A percentile compares a stretch with the other conserved stretches of the same genome.
Conservation (phyloP, 2,329 filamentous ascomycete species). For the Allantophomopsis lycopodina region DNA sequence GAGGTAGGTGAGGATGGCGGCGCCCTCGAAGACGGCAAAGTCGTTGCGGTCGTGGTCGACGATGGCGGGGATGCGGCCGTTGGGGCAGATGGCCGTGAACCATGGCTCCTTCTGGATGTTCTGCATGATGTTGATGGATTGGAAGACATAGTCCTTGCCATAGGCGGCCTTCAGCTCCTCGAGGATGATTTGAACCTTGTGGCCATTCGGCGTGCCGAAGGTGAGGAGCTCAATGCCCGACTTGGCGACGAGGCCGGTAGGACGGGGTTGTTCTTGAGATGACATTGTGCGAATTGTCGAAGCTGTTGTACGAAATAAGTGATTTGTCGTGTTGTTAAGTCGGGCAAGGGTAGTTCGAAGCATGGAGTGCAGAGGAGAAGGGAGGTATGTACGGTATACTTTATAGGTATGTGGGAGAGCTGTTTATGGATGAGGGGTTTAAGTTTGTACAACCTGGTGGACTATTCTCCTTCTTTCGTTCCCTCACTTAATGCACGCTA, state of each 20-base stretch:
- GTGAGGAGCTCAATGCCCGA: slow-evolving; percentile 54
- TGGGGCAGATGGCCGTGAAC: slow-evolving; percentile 49
- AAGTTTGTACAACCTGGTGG: too few species aligned
- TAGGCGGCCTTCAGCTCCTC: slow-evolving; percentile 56
- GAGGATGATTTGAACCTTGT: slow-evolving; percentile 45
- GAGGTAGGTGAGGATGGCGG: slow-evolving; percentile 62
- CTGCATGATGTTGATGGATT: slow-evolving; percentile 42
- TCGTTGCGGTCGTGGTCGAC: slow-evolving; percentile 49
- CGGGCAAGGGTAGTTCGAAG: too few species aligned
- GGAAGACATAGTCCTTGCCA: slow-evolving; percentile 42
- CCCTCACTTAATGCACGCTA: too few species aligned
- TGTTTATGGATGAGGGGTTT: too few species aligned
- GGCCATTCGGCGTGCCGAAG: slow-evolving; percentile 37
- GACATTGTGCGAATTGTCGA: slow-evolving; percentile 9
- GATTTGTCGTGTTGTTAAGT: not conserved
- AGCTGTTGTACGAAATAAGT: not conserved
- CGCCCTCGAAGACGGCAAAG: slow-evolving; percentile 60
- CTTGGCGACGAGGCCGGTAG: slow-evolving; percentile 44
- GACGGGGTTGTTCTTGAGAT: slow-evolving; percentile 10
- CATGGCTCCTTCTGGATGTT: slow-evolving; percentile 56
- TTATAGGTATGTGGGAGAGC: too few species aligned
- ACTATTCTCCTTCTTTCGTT: too few species aligned
- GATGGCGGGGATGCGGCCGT: slow-evolving; percentile 52
- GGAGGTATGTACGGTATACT: too few species aligned
- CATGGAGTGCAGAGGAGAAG: too few species aligned